A percentile compares a stretch with the other conserved stretches of the same genome.
Evolutionary conservation across 2,329 filamentous ascomycete genomes (phyloP).

Genomic region (Acrocalymma vagum): DNA sequence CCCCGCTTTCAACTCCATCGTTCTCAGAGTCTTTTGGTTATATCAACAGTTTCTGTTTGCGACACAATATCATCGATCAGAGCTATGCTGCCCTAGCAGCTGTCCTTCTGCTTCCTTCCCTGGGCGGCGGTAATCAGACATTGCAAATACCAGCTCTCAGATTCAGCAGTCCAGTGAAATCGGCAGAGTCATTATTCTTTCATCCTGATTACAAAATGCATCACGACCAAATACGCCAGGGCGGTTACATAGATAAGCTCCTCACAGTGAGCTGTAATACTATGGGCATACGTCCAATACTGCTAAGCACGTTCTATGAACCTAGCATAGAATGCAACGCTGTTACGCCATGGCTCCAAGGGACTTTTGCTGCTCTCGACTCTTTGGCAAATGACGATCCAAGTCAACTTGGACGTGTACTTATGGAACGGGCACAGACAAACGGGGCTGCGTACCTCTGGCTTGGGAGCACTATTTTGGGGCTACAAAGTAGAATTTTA

Average conservation of each 20-base stretch:
- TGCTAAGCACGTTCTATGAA: slow-evolving; percentile 37
- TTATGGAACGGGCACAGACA: slow-evolving; percentile 33
- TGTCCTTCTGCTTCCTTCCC: slow-evolving; percentile 27
- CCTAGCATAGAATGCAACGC: slow-evolving; percentile 36
- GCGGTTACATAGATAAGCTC: slow-evolving; percentile 25
- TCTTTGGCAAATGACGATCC: slow-evolving; percentile 14
- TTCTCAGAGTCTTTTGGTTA: slow-evolving; percentile 22
- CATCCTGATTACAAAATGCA: too few relatives aligned
- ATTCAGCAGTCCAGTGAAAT: slow-evolving; percentile 2
- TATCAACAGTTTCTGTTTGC: slow-evolving; percentile 26
- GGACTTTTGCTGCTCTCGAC: slow-evolving; percentile 31
- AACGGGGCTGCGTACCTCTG: slow-evolving; percentile 33
- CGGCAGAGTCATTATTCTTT: too few relatives aligned
- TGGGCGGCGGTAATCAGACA: slow-evolving; percentile 16
- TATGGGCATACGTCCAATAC: slow-evolving; percentile 27
- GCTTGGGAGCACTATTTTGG: slow-evolving; percentile 32
- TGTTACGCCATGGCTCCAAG: slow-evolving; percentile 39
- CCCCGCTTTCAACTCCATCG: slow-evolving; percentile 11
- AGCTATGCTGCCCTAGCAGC: slow-evolving; percentile 30
- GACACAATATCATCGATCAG: slow-evolving; percentile 25
- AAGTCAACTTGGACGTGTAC: slow-evolving; percentile 28
- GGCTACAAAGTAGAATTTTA: slow-evolving; percentile 22
- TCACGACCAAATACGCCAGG: too few relatives aligned
- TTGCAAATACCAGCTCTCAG: slow-evolving; percentile 1
- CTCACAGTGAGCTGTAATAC: slow-evolving; percentile 32